These are phyloP conservation scores for Populus tremula DNA, from an alignment of 345 rosid genomes.

Conservation along the genomic window DNA sequence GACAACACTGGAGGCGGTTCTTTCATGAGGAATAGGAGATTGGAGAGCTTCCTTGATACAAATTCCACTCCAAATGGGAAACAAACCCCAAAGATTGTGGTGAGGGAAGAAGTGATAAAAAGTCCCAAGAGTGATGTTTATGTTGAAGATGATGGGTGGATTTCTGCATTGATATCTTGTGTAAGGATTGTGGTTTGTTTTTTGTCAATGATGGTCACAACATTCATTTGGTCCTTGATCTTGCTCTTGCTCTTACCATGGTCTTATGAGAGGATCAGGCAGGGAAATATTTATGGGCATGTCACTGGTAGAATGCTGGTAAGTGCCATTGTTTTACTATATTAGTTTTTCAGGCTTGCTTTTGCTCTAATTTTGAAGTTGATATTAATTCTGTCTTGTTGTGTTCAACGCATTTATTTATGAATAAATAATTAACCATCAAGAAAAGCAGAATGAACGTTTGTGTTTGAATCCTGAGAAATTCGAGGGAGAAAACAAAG, in stretches of 20 bases:
- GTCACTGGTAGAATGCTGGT: slow-evolving; percentile 60
- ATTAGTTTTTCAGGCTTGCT: slow-evolving; percentile 2
- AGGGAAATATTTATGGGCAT: slow-evolving; percentile 56
- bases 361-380: background rate
- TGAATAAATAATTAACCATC: background rate
- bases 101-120: slow-evolving; percentile 11
- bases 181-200: slow-evolving; percentile 47
- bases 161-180: slow-evolving; percentile 36
- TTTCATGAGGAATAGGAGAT: slow-evolving; percentile 44
- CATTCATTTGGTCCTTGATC: slow-evolving; percentile 46
- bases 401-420: background rate
- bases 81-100: slow-evolving; percentile 8
- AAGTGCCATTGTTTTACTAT: slow-evolving; percentile 9
- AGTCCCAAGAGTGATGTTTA: slow-evolving; percentile 20
- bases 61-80: slow-evolving; percentile 22
- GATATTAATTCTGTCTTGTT: background rate
- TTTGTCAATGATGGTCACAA: slow-evolving; percentile 44
- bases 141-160: slow-evolving; percentile 49
- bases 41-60: slow-evolving; percentile 37
- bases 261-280: slow-evolving; percentile 49
- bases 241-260: slow-evolving; percentile 49
- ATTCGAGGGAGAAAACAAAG: background rate
- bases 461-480: background rate
- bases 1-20: slow-evolving; percentile 33
- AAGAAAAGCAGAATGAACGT: background rate